phyloP scores from a whole-genome alignment of 2,329 filamentous ascomycete genomes.

The Thielaviopsis musarum region DNA sequence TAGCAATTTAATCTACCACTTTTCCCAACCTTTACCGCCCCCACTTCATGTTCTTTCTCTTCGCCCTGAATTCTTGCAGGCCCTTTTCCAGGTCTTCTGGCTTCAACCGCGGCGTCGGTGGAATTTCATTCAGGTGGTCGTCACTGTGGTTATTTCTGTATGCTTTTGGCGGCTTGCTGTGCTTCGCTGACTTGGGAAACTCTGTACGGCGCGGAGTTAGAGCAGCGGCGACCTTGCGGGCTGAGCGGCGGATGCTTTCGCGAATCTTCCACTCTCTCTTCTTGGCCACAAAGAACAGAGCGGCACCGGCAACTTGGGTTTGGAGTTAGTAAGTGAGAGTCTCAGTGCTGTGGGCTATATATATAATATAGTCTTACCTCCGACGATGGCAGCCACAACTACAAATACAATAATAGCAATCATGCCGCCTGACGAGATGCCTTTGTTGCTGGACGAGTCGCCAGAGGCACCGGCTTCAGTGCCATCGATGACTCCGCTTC shows the following conservation, averaged over 20 bases:
- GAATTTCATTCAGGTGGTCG: conserved; percentile 36
- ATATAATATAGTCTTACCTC: conserved; percentile 44
- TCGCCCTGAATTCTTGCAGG: conserved; percentile 22
- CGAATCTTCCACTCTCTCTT: conserved; percentile 70
- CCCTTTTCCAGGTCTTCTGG: conserved; percentile 45
- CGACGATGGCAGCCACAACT: conserved; percentile 46
- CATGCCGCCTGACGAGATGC: conserved; percentile 50
- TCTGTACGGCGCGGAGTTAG: conserved; percentile 45
- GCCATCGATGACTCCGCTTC: conserved; percentile 24
- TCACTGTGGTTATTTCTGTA: conserved; percentile 18
- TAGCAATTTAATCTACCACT: not conserved
- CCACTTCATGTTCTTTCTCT: conserved; percentile 14
- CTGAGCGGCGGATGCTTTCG: conserved; percentile 53
- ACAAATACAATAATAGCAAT: conserved; percentile 62
- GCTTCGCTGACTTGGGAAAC: conserved; percentile 42
- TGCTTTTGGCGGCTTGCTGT: conserved; percentile 16
- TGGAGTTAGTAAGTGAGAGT: conserved; percentile 11
- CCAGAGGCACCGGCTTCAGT: conserved; percentile 50
- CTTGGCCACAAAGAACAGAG: conserved; percentile 66
- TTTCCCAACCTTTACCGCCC: conserved; percentile 13
- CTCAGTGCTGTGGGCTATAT: not conserved
- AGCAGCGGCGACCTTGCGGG: conserved; percentile 41
- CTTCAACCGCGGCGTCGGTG: conserved; percentile 38
- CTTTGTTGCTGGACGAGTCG: conserved; percentile 38
- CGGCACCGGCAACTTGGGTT: conserved; percentile 39